Evolutionary conservation across 257 asterid genomes (phyloP), one percentile per base, ranked within the genome.

Genomic region (Galeopsis tetrahit): DNA sequence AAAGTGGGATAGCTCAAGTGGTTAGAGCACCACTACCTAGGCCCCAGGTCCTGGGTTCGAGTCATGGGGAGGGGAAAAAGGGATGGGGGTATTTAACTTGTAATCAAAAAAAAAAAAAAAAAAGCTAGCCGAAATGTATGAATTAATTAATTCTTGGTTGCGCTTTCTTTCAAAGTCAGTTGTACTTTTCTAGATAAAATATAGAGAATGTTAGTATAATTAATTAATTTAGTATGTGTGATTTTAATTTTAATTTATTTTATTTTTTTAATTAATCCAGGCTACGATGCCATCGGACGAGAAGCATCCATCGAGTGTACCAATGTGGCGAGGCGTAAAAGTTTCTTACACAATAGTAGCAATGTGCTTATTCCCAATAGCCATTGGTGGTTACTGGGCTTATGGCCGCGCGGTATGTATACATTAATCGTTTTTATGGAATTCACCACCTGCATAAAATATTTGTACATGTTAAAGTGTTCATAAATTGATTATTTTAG

Each of bases 211-310:
- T 17, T 7, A 42, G 31, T 71, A 21, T 21, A 21, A 21, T 66
- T 64, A 4, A 40, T 5, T 1, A 8, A 33, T 7, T 13, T 11
- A 10, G 5, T n/a, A 10, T 13, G 21, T 31, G 21, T 53, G 49
- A 66, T 44, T 57, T 57, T 7, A 7, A 53, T 4, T 4, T 7
- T 9, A 21, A 21, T 9, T 10, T 33, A 1, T n/a, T 33, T 4
- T 3, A 21, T 33, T 9, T 53, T 52, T 48, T 74, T 3, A 3
- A 56, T 72, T 11, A 15, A 0, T 34, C 36, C 84, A 93, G 97
- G 97, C 96, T 1, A 93, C 98, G 1, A 93, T 93, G 98, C 97
- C 98, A 7, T 93, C 98, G 0, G 83, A 75, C 59, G 98, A 93
- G 83, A 93, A 93, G 79, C 95, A 89, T 52, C 98, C 98, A 61